phyloP scores from a whole-genome alignment of 2,329 filamentous ascomycete genomes.

The Alternaria rosae region DNA sequence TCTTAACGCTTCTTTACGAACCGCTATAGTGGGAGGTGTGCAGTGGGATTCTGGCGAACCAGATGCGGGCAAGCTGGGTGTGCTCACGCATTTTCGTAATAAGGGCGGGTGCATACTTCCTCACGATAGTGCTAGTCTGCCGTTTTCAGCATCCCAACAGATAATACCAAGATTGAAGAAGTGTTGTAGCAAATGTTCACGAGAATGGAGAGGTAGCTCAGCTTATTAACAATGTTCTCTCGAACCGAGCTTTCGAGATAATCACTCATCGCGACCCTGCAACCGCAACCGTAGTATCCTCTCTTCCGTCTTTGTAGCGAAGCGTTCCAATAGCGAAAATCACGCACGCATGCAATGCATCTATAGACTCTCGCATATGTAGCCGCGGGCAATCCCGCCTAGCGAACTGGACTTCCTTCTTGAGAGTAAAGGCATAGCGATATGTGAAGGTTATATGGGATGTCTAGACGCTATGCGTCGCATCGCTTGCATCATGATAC shows the following conservation, averaged over 20 bases:
- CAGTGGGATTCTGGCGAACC: conserved; percentile 11
- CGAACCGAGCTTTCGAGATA: not conserved
- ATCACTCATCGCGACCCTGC: conserved; percentile 7
- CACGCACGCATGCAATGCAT: conserved; percentile 41
- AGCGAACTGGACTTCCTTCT: conserved; percentile 7
- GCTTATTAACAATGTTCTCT: not conserved
- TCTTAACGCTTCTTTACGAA: conserved; percentile 2
- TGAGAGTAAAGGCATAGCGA: not conserved
- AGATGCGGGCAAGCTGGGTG: conserved; percentile 5
- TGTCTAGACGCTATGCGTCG: not conserved
- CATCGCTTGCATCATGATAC: not conserved
- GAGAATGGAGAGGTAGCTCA: not conserved
- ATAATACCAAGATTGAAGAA: not conserved
- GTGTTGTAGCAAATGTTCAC: not conserved
- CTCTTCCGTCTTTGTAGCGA: conserved; percentile 2
- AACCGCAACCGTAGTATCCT: not conserved
- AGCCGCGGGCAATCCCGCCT: conserved; percentile 8
- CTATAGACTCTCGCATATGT: not conserved
- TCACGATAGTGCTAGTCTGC: conserved; percentile 2
- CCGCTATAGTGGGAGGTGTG: conserved; percentile 1
- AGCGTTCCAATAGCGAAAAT: conserved; percentile 43
- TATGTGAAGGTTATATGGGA: not conserved
- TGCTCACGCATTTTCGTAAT: not conserved
- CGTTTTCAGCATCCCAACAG: not conserved
- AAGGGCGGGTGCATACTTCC: not conserved